Evolutionary conservation across 1,284 basidiomycete species (phyloP).

Genomic region (Xerocomus minutiporus): DNA sequence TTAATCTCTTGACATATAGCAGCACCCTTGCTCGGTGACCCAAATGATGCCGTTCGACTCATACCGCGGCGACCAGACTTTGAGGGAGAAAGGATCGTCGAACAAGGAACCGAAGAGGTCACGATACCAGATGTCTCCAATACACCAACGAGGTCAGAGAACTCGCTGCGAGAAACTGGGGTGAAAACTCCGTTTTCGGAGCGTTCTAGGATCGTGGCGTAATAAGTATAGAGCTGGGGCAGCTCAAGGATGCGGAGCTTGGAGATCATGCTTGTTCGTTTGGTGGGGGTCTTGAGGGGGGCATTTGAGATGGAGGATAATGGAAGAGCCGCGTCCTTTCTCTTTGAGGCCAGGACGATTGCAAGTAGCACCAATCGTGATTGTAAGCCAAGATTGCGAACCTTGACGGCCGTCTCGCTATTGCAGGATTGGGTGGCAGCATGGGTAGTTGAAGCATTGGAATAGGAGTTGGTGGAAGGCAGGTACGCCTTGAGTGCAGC

Average conservation of each 20-base stretch:
- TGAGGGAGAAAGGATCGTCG: constrained; percentile 38
- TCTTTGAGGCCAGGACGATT: constrained; percentile 58
- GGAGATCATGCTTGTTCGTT: constrained; percentile 42
- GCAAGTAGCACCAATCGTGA: constrained; percentile 63
- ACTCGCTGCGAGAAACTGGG: constrained; percentile 69
- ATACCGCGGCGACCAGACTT: constrained; percentile 45
- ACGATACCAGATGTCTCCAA: constrained; percentile 70
- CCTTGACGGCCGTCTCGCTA: constrained; percentile 61
- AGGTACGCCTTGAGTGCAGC: constrained; percentile 65
- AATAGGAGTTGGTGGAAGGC: constrained; percentile 41
- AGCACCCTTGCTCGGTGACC: constrained; percentile 38
- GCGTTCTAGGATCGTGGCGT: constrained; percentile 53
- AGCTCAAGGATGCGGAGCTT: constrained; percentile 45
- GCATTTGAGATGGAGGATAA: constrained; percentile 38
- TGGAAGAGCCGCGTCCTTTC: constrained; percentile 52
- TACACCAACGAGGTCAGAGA: constrained; percentile 63
- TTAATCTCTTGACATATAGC: constrained; percentile 46
- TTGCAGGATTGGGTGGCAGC: constrained; percentile 35
- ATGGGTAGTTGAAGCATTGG: constrained; percentile 15
- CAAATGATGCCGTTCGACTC: constrained; percentile 56
- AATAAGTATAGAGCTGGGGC: constrained; percentile 60
- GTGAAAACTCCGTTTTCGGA: constrained; percentile 51
- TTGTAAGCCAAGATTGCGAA: constrained; percentile 65
- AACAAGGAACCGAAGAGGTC: constrained; percentile 30
- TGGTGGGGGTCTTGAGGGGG: constrained; percentile 45